Evolutionary conservation across 257 asterid genomes (phyloP), one percentile per base, ranked within the genome.

Genomic region (Agastache rugosa): DNA sequence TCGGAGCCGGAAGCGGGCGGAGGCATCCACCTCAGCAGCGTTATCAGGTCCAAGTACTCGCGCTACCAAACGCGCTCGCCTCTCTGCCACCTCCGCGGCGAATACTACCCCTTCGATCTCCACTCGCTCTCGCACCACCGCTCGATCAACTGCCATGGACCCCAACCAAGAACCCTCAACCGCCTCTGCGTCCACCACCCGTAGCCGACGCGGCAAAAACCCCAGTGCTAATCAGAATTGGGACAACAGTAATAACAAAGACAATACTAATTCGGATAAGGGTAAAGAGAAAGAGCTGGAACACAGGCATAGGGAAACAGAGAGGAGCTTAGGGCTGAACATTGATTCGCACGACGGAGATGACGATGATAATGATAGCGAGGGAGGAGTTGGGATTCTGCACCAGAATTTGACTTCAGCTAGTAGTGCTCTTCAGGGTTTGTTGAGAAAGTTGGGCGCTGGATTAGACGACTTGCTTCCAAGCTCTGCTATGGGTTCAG

Each of bases 1-100:
- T 87, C 97, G 99, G 77, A 91, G 97, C 91, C 97, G 98, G 83
- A 96, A 96, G 96, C 98, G 99, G 91, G 97, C 93, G 95, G 98
- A 91, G 99, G 97, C 98, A 87, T 88, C 96, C 88, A 88, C 96
- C 84, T 90, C 98, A 88, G 85, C 96, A 86, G 88, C 94, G 83
- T 83, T 93, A 83, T 81, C 97, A 75, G 96, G 98, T 77, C 90
- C 95, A 68, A 78, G 89, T 69, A 89, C 98, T 55, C 96, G 96
- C 75, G 89, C 97, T 63, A 77, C 83, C 64, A 95, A 95, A 82
- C 91, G 97, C 74, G 45, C 97, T 80, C 98, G 97, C 81, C 69
- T 77, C 74, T 81, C 97, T 56, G 51, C 89, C 77, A 39, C 88
- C 71, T n/a, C 86, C 72, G 72, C 93, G 23, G 66, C 83, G 51